Evolutionary conservation across 2,329 filamentous ascomycete species (phyloP), one percentile per base, ranked within the genome.

Genomic region (Venturia nashicola): DNA sequence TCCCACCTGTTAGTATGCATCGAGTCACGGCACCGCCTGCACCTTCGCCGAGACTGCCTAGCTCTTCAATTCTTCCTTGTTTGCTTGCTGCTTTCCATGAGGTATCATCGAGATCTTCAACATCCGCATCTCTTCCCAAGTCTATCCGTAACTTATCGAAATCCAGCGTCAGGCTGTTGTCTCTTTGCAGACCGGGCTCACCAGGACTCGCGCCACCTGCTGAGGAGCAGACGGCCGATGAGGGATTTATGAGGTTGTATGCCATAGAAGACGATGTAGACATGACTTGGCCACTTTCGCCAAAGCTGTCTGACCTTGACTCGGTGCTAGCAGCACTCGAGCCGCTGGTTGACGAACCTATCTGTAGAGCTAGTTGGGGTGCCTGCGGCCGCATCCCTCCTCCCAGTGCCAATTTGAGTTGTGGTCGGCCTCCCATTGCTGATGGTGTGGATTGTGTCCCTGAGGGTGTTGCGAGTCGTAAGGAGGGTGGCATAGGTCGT

Each of bases 11-110:
- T 67, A 99, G 81, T 74, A 87, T 88, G 75, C 91, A 96, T 71
- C 88, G 86, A 32, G 93, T 99, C 61, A 99, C 94, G 7, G 94
- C 94, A 72, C 94, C 94, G 67, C 94, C 94, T 59, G 94, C 94
- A 69, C 94, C 94, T 75, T 99, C 94, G 65, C 94, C 94, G 51
- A 99, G 78, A 71, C 89, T 91, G 36, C 93, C 94, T 36, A 96
- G 78, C 76, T 99, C 91, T 61, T 89, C 80, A 67, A 99, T 95
- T 70, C 91, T 85, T 68, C 90, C 89, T 72, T 96, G 90, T 74
- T 89, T 84, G 72, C 91, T 96, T 12, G 93, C 94, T 61, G 95
- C 92, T 72, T 89, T 86, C 94, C 94, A 99, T 23, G 91, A 91
- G 67, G 96, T 90, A 70, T 97, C 92, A 72, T 97, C 93, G 60